Conservation (phyloP, 2,329 filamentous ascomycete species). For the Dothidotthia symphoricarpi region DNA sequence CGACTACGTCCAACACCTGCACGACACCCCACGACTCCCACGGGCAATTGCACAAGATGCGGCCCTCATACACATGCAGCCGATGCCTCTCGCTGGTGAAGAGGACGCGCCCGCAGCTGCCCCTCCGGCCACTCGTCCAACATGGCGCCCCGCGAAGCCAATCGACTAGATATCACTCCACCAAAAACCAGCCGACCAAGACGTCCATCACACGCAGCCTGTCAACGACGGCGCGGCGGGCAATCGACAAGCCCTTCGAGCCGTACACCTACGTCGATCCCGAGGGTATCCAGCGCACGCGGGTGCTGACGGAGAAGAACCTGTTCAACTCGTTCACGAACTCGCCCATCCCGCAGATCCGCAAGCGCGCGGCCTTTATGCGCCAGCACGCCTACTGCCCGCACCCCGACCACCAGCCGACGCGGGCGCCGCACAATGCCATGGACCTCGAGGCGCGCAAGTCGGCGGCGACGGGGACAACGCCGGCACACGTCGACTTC, state of each 20-base stretch:
- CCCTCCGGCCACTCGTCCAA: constrained; percentile 25
- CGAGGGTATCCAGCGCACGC: constrained; percentile 33
- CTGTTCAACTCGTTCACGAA: constrained; percentile 90
- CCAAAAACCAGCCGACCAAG: constrained; percentile 20
- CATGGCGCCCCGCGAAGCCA: constrained; percentile 20
- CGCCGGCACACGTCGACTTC: constrained; percentile 82
- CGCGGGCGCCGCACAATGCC: constrained; percentile 64
- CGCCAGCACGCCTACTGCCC: constrained; percentile 91
- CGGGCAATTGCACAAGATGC: constrained; percentile 31
- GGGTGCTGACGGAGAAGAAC: constrained; percentile 67
- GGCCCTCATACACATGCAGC: constrained; percentile 43
- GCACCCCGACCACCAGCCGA: constrained; percentile 80
- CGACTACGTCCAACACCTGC: too few species aligned
- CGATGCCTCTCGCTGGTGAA: constrained; percentile 40
- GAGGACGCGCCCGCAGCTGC: constrained; percentile 28
- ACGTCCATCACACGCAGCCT: constrained; percentile 21
- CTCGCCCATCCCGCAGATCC: constrained; percentile 85
- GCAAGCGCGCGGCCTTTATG: constrained; percentile 84
- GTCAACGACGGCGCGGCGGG: constrained; percentile 32
- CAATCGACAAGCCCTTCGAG: constrained; percentile 32
- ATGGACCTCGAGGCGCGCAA: constrained; percentile 64
- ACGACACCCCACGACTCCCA: too few species aligned
- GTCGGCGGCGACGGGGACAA: constrained; percentile 53
- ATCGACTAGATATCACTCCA: constrained; percentile 39
- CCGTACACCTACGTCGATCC: constrained; percentile 39